These are phyloP conservation scores for Plantago ovata DNA, from an alignment of 257 asterid species.

Conservation along the genomic window DNA sequence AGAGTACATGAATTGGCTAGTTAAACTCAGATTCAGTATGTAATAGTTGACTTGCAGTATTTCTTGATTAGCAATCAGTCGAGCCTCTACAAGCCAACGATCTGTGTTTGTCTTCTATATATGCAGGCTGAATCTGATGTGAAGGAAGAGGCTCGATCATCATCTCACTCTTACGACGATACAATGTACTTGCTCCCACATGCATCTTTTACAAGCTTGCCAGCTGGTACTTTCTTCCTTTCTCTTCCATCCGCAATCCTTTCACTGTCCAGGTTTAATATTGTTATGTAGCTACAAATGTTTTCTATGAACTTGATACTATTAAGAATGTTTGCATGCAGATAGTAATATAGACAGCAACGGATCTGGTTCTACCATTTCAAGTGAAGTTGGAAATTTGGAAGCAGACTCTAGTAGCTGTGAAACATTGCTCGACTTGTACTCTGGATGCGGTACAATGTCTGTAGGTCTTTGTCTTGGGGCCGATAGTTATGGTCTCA, in stretches of 20 bases:
- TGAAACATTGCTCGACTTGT: conserved; percentile 40
- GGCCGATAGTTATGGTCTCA: conserved; percentile 35
- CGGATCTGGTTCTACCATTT: conserved; percentile 61
- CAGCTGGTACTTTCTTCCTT: conserved; percentile 32
- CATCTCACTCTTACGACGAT: conserved; percentile 53
- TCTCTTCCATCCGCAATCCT: neutral
- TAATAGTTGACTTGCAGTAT: too few species aligned
- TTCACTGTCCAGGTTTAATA: neutral
- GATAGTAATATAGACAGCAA: conserved; percentile 30
- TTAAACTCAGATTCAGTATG: too few species aligned
- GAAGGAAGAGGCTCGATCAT: conserved; percentile 17
- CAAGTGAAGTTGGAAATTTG: conserved; percentile 35
- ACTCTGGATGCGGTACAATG: conserved; percentile 60
- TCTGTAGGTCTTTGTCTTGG: conserved; percentile 47
- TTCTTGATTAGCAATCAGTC: neutral
- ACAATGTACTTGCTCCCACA: conserved; percentile 61
- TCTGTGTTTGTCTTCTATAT: neutral
- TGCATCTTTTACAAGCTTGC: conserved; percentile 46
- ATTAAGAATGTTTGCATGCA: conserved; percentile 9
- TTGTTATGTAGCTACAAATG: too few species aligned
- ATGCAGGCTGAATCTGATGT: conserved; percentile 31
- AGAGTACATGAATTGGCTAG: too few species aligned
- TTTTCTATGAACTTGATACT: neutral
- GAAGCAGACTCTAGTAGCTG: neutral
- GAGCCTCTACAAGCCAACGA: too few species aligned